These are phyloP conservation scores for Diaporthe sp. DNA, from an alignment of 2,329 filamentous ascomycete genomes.

Conservation along the genomic window DNA sequence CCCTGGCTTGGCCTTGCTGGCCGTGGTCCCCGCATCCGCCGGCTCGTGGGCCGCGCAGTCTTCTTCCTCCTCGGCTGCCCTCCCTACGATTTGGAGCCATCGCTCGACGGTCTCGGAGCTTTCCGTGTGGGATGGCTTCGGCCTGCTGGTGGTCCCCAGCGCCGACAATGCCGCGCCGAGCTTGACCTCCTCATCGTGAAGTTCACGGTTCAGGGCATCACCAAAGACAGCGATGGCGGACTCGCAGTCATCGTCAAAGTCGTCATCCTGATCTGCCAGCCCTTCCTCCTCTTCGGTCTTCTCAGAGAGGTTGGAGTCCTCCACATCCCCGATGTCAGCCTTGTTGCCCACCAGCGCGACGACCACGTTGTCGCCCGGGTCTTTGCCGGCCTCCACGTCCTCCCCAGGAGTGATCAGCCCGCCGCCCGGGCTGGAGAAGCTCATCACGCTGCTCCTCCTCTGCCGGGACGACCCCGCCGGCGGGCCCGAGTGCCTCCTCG, in stretches of 20 bases:
- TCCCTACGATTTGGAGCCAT: not conserved
- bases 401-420: not conserved
- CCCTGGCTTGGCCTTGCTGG: constrained; percentile 36
- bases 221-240: constrained; percentile 13
- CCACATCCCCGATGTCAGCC: constrained; percentile 64
- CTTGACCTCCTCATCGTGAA: not conserved
- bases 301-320: not conserved
- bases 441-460: constrained; percentile 12
- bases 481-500: not conserved
- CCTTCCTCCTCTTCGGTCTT: not conserved
- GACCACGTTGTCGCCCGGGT: constrained; percentile 52
- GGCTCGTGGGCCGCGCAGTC: not conserved
- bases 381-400: constrained; percentile 22
- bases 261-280: not conserved
- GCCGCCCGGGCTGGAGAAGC: not conserved
- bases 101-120: constrained; percentile 20
- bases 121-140: not conserved
- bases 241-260: constrained; percentile 11
- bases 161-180: not conserved
- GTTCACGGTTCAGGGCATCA: not conserved
- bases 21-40: not conserved
- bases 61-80: not conserved
- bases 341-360: constrained; percentile 80
- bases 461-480: not conserved
- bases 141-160: not conserved